A percentile compares a stretch with the other conserved stretches of the same genome.
Conservation (phyloP, 306 rosid genomes). For the Citrullus colocynthis region DNA sequence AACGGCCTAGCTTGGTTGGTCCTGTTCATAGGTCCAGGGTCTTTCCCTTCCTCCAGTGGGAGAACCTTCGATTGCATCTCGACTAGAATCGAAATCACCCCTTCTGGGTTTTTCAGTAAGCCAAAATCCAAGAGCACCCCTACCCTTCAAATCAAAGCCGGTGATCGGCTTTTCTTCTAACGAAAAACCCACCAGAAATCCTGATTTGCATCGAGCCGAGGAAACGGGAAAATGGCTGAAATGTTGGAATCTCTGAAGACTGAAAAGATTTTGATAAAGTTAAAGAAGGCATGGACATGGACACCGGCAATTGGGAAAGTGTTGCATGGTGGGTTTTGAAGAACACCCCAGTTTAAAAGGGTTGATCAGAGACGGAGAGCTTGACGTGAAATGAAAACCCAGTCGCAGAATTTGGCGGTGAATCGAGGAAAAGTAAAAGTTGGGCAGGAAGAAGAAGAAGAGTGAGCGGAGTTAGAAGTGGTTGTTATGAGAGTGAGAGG, state of each 20-base stretch:
- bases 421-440: not conserved
- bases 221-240: not conserved
- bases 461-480: not conserved
- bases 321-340: not conserved
- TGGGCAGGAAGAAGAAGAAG: not conserved
- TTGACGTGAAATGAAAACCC: too few species aligned
- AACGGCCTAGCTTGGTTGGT: conserved; percentile 40
- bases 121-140: not conserved
- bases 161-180: not conserved
- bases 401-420: not conserved
- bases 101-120: not conserved
- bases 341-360: not conserved
- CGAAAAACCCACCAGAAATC: not conserved
- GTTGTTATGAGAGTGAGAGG: not conserved
- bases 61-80: conserved; percentile 64
- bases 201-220: not conserved
- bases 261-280: not conserved
- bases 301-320: not conserved
- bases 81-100: conserved; percentile 8
- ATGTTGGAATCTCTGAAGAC: not conserved
- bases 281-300: not conserved
- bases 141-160: not conserved
- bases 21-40: conserved; percentile 24
- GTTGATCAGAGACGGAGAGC: not conserved
- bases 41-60: conserved; percentile 69